Percentiles rank a stretch among this genome's conserved stretches.
These are phyloP conservation scores for Aspergillus fumigatus DNA, from an alignment of 2,329 filamentous ascomycete species.

Conservation along the genomic window DNA sequence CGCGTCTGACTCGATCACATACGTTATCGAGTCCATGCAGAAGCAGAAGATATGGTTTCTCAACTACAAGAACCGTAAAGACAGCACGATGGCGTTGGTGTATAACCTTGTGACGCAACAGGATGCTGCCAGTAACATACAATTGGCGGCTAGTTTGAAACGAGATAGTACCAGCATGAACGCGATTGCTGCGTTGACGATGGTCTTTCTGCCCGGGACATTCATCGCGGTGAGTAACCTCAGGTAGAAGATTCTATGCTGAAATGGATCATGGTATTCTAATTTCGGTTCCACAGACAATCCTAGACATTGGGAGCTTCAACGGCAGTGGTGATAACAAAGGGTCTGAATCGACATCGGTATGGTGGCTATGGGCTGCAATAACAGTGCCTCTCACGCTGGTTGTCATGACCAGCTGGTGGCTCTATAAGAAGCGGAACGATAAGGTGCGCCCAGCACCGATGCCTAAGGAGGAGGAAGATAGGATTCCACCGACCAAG, in stretches of 20 bases:
- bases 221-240: conserved; percentile 11
- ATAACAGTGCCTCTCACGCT: conserved; percentile 14
- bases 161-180: conserved; percentile 29
- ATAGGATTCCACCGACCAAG: too few species aligned
- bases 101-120: conserved; percentile 27
- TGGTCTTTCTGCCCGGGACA: conserved; percentile 26
- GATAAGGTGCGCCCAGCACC: background rate
- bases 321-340: background rate
- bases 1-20: conserved; percentile 18
- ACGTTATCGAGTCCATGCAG: conserved; percentile 23
- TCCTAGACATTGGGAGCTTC: conserved; percentile 9
- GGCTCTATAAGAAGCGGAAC: conserved; percentile 8
- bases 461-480: too few species aligned
- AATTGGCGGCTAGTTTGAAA: conserved; percentile 25
- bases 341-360: background rate
- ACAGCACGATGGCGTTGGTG: conserved; percentile 20
- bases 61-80: conserved; percentile 24
- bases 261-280: background rate
- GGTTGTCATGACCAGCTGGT: conserved; percentile 11
- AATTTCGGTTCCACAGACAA: conserved; percentile 1
- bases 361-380: conserved; percentile 13
- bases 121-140: conserved; percentile 27
- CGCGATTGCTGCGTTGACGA: conserved; percentile 28
- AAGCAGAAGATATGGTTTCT: conserved; percentile 25
- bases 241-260: too few species aligned